Conservation (phyloP, 768 basidiomycete genomes). For the Sistotremastrum niveocremeum region DNA sequence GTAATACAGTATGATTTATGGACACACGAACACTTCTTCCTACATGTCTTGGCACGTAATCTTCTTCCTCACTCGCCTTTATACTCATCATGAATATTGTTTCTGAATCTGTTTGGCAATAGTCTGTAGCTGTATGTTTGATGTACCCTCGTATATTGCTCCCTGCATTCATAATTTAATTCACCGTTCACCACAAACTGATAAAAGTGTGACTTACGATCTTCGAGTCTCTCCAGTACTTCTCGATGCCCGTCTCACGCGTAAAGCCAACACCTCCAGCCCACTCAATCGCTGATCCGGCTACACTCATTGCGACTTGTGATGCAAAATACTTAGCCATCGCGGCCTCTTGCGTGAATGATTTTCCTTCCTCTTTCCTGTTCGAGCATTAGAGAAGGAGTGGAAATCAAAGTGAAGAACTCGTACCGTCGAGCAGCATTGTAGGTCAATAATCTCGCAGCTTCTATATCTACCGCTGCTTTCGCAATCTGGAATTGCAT, state of each 20-base stretch:
- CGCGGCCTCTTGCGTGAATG: constrained; percentile 88
- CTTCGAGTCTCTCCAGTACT: constrained; percentile 94
- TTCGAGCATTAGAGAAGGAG: background rate
- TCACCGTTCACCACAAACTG: background rate
- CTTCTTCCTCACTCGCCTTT: background rate
- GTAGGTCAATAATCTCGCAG: constrained; percentile 84
- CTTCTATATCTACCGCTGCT: constrained; percentile 81
- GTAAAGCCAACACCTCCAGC: constrained; percentile 89
- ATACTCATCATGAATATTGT: constrained; percentile 44
- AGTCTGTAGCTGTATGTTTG: constrained; percentile 96
- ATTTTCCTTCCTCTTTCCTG: constrained; percentile 71
- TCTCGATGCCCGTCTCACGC: constrained; percentile 89
- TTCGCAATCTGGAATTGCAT: constrained; percentile 93
- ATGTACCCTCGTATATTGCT: constrained; percentile 88
- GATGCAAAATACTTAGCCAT: constrained; percentile 96
- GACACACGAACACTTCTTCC: background rate
- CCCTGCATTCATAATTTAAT: constrained; percentile 32
- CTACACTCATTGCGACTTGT: constrained; percentile 76
- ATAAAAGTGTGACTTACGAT: constrained; percentile 43
- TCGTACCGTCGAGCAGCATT: constrained; percentile 74
- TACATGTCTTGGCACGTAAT: background rate
- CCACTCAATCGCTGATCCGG: constrained; percentile 92
- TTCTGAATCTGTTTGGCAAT: constrained; percentile 88
- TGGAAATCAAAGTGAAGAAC: background rate
- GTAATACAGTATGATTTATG: too few species aligned